Evolutionary conservation across 2,329 filamentous ascomycete genomes (phyloP), one percentile per base, ranked within the genome.

Genomic region (Teratosphaeria pseudoeucalypti): DNA sequence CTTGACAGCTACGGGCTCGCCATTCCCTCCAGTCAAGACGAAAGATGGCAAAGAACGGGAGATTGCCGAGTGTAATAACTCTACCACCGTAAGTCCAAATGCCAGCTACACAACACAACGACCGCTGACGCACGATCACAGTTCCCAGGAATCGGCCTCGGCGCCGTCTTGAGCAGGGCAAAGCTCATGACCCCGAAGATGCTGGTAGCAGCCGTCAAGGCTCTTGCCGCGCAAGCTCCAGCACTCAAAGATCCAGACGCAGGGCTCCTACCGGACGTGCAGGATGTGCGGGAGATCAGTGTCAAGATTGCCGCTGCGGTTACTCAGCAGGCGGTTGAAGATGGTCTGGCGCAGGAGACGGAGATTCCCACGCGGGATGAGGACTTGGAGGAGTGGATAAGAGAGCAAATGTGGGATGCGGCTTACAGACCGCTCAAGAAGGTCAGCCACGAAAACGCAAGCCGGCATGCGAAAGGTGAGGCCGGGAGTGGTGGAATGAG

Each of bases 61-160:
- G 52, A 79, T 85, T 19, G 89, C 89, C 27, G 90, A 95, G 73
- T 95, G 91, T 76, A 95, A 95, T 76, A 95, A 95, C 75, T 88
- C 85, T 0, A 88, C 89, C 37, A 87, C 87, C 19, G 43, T 49
- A 49, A 49, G 43, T 49, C n/a, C 16, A 7, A 19, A 49, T 49
- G 14, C 43, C 16, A 2, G 14, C 14, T 9, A n/a, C 43, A 16
- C 43, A 49, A 49, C 14, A 49, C 16, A 23, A 23, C 12, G 2
- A 19, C n/a, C 43, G 5, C 2, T 49, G n/a, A 49, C 43, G 23
- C 16, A 23, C 23, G 16, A 3, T 49, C 16, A 19, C 43, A 49
- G 43, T 95, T 95, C 72, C 90, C 90, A 0, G 90, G 90, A 0
- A 92, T 95, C 60, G 90, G 90, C 0, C 84, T 95, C 0, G 91